A percentile compares a stretch with the other conserved stretches of the same genome.
These are phyloP conservation scores for Thoreauomyces humboldtii DNA, from an alignment of 192 early-diverging fungal species.

Conservation along the genomic window DNA sequence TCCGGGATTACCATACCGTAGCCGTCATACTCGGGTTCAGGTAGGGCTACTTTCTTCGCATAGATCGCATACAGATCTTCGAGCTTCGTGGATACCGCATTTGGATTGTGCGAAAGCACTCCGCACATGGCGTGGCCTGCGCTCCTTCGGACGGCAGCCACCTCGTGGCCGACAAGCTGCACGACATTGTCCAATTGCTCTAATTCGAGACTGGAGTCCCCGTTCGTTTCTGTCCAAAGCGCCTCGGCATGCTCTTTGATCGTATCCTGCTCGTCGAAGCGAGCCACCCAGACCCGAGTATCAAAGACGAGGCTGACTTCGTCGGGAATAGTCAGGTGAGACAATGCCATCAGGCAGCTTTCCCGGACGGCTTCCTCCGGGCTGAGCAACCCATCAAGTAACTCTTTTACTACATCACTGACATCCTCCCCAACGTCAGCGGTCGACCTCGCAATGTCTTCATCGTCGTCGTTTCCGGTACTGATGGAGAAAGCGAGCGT, in stretches of 20 bases:
- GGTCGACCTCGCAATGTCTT: background rate
- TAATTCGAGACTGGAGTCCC: constrained; percentile 14
- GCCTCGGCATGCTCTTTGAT: constrained; percentile 54
- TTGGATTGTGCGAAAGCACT: constrained; percentile 56
- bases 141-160: constrained; percentile 54
- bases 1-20: constrained; percentile 86
- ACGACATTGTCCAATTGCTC: constrained; percentile 20
- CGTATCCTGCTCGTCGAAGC: constrained; percentile 59
- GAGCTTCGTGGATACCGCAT: constrained; percentile 51
- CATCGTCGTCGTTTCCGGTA: constrained; percentile 34
- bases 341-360: constrained; percentile 61
- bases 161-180: constrained; percentile 44
- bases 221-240: constrained; percentile 61
- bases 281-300: constrained; percentile 66
- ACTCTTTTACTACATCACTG: constrained; percentile 50
- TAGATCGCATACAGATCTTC: constrained; percentile 60
- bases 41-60: constrained; percentile 53
- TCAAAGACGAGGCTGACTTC: constrained; percentile 57
- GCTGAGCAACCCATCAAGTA: constrained; percentile 65
- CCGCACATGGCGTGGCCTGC: constrained; percentile 64
- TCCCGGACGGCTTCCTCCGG: constrained; percentile 66
- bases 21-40: constrained; percentile 86
- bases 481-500: constrained; percentile 35
- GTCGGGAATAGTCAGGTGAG: constrained; percentile 41
- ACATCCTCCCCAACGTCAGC: constrained; percentile 31